phyloP scores from a whole-genome alignment of 441 rosid species.

The Cnidoscolus chayamansa region DNA sequence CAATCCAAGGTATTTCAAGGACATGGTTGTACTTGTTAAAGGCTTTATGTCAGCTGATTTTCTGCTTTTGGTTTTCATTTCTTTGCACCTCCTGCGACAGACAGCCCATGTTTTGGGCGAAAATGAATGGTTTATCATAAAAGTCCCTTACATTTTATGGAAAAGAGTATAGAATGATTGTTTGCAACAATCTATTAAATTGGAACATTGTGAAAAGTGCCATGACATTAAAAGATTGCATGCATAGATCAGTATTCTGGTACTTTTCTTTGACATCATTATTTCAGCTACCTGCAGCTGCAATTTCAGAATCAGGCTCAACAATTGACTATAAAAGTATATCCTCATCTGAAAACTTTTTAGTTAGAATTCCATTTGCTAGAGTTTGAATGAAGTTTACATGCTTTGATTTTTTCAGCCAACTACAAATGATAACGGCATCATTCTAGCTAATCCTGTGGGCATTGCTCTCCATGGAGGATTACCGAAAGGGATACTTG shows the following conservation, averaged over 20 bases:
- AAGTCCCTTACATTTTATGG: neutral
- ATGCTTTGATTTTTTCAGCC: slow-evolving; percentile 5
- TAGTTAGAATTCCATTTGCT: neutral
- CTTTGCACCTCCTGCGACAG: neutral
- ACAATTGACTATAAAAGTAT: slow-evolving; percentile 5
- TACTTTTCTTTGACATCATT: slow-evolving; percentile 9
- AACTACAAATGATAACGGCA: slow-evolving; percentile 11
- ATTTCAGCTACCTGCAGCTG: slow-evolving; percentile 29
- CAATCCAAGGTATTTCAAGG: slow-evolving; percentile 26
- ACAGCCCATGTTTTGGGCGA: neutral
- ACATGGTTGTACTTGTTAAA: neutral
- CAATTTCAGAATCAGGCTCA: slow-evolving; percentile 7
- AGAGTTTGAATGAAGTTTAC: neutral
- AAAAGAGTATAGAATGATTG: neutral
- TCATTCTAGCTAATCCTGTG: slow-evolving; percentile 7
- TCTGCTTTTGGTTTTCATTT: neutral
- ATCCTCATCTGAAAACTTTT: neutral
- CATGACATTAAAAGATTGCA: neutral
- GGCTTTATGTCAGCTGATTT: neutral
- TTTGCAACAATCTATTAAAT: neutral
- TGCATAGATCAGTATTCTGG: neutral
- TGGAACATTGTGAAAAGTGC: neutral
- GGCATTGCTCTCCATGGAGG: slow-evolving; percentile 16
- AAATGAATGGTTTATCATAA: neutral
- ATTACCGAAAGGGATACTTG: slow-evolving; percentile 16